Percentiles rank a stretch among this genome's conserved stretches.
Conservation (phyloP, 192 early-diverging fungal genomes). For the Gonapodya prolifera region DNA sequence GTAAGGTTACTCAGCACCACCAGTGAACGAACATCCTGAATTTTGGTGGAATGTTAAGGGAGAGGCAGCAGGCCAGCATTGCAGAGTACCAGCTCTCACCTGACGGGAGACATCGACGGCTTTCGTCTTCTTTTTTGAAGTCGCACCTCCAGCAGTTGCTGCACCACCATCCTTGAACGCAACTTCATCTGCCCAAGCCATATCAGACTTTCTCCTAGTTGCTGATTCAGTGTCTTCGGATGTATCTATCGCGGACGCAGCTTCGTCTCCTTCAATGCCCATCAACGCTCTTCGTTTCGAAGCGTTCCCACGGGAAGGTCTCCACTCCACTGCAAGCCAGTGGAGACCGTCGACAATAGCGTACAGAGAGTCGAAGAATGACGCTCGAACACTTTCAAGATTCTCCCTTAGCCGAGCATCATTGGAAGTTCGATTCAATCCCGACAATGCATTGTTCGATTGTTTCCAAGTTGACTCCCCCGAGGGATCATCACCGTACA, state of each 20-base stretch:
- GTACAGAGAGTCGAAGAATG: conserved; percentile 60
- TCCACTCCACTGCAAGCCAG: conserved; percentile 24
- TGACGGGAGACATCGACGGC: background rate
- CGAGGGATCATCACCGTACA: background rate
- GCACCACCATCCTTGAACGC: background rate
- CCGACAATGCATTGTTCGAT: background rate
- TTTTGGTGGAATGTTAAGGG: background rate
- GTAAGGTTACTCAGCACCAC: conserved; percentile 74
- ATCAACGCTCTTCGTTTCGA: background rate
- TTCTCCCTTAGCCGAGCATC: conserved; percentile 13
- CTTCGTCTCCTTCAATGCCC: background rate
- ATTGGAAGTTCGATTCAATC: background rate
- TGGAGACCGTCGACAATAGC: conserved; percentile 72
- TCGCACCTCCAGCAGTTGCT: background rate
- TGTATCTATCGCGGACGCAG: background rate
- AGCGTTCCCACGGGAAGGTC: background rate
- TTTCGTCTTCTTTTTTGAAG: background rate
- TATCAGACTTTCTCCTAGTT: background rate
- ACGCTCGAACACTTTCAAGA: conserved; percentile 39
- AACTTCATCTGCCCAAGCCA: background rate
- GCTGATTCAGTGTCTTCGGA: background rate
- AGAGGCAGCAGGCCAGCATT: background rate
- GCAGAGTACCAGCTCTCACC: no score
- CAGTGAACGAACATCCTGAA: conserved; percentile 54
- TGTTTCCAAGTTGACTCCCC: background rate